These are phyloP conservation scores for Lipomyces chichibuensis DNA, from an alignment of 805 yeast genomes.

Conservation along the genomic window DNA sequence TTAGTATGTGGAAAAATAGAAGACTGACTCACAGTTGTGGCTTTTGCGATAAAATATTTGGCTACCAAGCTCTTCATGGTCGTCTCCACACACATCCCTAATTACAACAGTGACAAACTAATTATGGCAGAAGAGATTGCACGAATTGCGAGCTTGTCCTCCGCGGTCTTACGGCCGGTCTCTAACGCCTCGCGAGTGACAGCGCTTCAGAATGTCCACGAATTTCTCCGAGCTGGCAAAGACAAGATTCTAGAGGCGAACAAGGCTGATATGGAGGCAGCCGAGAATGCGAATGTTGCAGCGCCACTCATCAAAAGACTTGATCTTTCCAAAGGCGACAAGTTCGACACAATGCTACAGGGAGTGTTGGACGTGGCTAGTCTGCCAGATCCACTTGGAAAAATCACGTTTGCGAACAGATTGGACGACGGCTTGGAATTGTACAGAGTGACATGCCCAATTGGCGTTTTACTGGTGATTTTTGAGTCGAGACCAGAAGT, in stretches of 20 bases:
- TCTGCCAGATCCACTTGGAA: slow-evolving; percentile 91
- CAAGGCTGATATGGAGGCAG: slow-evolving; percentile 67
- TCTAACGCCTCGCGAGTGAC: slow-evolving; percentile 69
- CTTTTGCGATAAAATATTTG: not conserved
- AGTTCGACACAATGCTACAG: slow-evolving; percentile 90
- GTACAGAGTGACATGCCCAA: slow-evolving; percentile 86
- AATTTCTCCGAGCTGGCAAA: slow-evolving; percentile 63
- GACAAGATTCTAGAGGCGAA: slow-evolving; percentile 72
- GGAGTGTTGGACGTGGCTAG: slow-evolving; percentile 91
- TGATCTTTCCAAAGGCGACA: slow-evolving; percentile 78
- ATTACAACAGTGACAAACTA: not conserved
- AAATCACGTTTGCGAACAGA: slow-evolving; percentile 76
- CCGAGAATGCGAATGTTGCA: slow-evolving; percentile 53
- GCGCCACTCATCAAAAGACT: slow-evolving; percentile 75
- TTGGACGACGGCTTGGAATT: slow-evolving; percentile 87
- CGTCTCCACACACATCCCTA: not conserved
- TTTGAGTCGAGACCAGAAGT: slow-evolving; percentile 98
- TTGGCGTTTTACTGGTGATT: slow-evolving; percentile 88
- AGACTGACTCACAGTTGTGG: not conserved
- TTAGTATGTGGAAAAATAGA: too few relatives aligned
- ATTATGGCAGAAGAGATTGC: slow-evolving; percentile 73
- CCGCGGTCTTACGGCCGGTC: slow-evolving; percentile 78
- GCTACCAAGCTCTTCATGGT: not conserved
- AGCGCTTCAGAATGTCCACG: slow-evolving; percentile 74
- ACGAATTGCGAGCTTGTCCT: slow-evolving; percentile 76